Base-by-base conservation (phyloP, 2,329 filamentous ascomycete species). In the Myrmaecium sp. region DNA sequence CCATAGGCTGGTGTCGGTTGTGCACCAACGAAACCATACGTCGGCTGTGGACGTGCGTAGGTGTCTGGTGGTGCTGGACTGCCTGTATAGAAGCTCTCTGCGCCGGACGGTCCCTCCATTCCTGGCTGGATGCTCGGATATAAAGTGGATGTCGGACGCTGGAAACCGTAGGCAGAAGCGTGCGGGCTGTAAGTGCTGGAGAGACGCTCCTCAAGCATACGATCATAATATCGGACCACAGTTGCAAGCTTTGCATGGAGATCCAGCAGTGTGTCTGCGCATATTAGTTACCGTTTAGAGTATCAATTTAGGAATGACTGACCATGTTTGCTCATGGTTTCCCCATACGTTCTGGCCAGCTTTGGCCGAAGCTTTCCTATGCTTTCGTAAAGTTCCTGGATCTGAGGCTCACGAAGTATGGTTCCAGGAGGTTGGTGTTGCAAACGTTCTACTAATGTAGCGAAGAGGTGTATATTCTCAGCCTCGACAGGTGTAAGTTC, bases 311-410 rank as follows among this genome's bases (percentile, higher is more conserved):
- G 17, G 14, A 3, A n/a, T 7, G 15, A 55, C 70, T 47, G 58
- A 81, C 81, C 84, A 51, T 95, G 89, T 54, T 98, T 98, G 67
- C 89, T 95, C 89, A 98, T 95, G 0, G 89, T 94, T 57, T 98
- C 89, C 29, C 89, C 89, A 46, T 95, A 94, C 0, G 86, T 94
- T 30, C 89, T 70, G 4, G 89, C 89, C 29, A 98, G 62, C 51
- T 98, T 98, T 2, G 89, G 89, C 26, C 89, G 69, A 35, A 98
- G 58, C 10, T 82, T 67, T n/a, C 86, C 83, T 41, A 98, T 95
- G 41, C 84, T 91, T 45, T 95, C 89, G 48, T 98, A 98, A 4
- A 98, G 62, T 54, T 98, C 89, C 52, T 98, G 89, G 26, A 98
- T 94, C 48, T 95, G 89, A 2, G 89, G 89, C 44, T 98, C 89